Conservation (phyloP, 768 basidiomycete genomes). For the Daedaleopsis sinensis region DNA sequence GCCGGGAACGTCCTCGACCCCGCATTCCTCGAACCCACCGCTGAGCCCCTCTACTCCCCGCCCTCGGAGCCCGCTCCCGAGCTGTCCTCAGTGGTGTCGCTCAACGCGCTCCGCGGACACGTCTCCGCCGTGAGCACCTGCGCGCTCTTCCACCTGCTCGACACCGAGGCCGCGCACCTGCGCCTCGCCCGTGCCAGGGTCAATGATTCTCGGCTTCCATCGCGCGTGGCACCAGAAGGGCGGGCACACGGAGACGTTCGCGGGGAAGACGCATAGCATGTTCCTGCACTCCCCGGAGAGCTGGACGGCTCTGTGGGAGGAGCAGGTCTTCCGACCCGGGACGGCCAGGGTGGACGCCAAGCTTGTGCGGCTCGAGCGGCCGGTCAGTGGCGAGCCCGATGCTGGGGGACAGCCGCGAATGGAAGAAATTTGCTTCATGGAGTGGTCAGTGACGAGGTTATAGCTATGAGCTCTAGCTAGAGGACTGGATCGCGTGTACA, state of each 20-base stretch:
- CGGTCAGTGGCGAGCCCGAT: neutral
- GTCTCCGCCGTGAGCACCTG: constrained; percentile 52
- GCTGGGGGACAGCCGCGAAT: neutral
- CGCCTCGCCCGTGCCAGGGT: constrained; percentile 43
- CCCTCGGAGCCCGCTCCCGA: constrained; percentile 21
- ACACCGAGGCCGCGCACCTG: constrained; percentile 35
- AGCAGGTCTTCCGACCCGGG: constrained; percentile 36
- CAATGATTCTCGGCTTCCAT: constrained; percentile 48
- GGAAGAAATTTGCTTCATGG: constrained; percentile 2
- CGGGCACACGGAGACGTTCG: neutral
- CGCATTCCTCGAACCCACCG: constrained; percentile 37
- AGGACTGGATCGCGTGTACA: no score
- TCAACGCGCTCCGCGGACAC: constrained; percentile 49
- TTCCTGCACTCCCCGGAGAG: constrained; percentile 39
- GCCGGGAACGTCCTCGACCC: constrained; percentile 56
- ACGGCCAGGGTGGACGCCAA: constrained; percentile 30
- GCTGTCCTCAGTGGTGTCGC: constrained; percentile 38
- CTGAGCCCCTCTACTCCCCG: constrained; percentile 21
- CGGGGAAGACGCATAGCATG: constrained; percentile 12
- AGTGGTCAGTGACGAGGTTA: constrained; percentile 16
- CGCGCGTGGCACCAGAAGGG: constrained; percentile 36
- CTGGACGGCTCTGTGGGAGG: constrained; percentile 44
- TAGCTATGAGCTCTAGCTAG: neutral
- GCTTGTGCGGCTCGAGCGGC: constrained; percentile 7
- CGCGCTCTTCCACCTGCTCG: constrained; percentile 52